phyloP scores from a whole-genome alignment of 768 basidiomycete species.

The Tricholoma bakamatsutake region DNA sequence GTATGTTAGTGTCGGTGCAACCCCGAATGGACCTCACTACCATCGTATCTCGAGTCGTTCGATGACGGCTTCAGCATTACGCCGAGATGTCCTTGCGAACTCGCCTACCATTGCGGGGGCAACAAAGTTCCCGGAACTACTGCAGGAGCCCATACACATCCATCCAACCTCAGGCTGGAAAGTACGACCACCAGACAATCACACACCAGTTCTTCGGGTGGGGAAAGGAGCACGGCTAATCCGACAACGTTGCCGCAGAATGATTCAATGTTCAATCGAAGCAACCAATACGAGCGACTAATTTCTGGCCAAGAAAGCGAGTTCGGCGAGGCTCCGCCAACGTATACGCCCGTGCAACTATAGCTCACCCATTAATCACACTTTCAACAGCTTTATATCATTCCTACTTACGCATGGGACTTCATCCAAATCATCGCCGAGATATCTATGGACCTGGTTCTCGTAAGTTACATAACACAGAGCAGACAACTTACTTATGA shows the following conservation, averaged over 20 bases:
- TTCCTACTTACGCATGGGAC: not conserved
- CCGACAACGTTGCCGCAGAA: slow-evolving; percentile 20
- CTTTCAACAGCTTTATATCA: not conserved
- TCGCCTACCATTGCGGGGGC: slow-evolving; percentile 9
- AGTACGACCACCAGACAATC: slow-evolving; percentile 28
- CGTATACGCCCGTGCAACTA: slow-evolving; percentile 37
- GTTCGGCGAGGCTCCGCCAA: slow-evolving; percentile 79
- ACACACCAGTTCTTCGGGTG: slow-evolving; percentile 29
- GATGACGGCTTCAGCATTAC: slow-evolving; percentile 27
- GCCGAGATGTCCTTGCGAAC: slow-evolving; percentile 44
- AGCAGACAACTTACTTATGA: slow-evolving; percentile 2
- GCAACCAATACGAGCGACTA: slow-evolving; percentile 66
- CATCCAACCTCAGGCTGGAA: slow-evolving; percentile 22
- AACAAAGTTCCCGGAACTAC: not conserved
- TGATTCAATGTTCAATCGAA: slow-evolving; percentile 37
- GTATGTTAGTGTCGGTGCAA: slow-evolving; percentile 70
- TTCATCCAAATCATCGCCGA: too few relatives aligned
- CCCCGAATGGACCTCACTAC: slow-evolving; percentile 72
- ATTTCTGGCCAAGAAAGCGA: slow-evolving; percentile 80
- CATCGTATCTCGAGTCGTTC: slow-evolving; percentile 58
- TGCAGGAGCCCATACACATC: not conserved
- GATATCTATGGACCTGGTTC: not conserved
- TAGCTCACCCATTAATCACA: not conserved
- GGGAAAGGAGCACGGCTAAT: slow-evolving; percentile 30
- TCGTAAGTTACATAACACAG: not conserved